Base-by-base conservation (phyloP, 768 basidiomycete species). In the Mycena vitilis region DNA sequence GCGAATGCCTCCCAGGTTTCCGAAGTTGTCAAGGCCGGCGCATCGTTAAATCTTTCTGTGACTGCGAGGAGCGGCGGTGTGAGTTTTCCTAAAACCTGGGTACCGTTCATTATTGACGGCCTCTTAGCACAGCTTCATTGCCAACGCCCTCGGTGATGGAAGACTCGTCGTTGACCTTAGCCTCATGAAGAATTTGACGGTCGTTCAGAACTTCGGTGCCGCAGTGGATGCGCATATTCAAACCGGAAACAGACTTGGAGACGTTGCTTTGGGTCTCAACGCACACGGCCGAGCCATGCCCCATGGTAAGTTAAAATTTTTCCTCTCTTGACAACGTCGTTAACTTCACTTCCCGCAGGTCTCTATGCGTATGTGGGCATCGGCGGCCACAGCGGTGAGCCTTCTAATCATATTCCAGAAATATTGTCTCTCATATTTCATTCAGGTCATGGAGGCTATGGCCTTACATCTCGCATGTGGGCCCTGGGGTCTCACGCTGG, bases 401-500 rank as follows among this genome's bases (percentile, higher is more conserved):
- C n/a, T n/a, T n/a, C n/a, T n/a, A n/a, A n/a, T n/a, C n/a, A n/a
- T n/a, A n/a, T n/a, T n/a, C n/a, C n/a, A n/a, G n/a, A n/a, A n/a
- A n/a, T n/a, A n/a, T n/a, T n/a, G n/a, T n/a, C n/a, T n/a, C 12
- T 53, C 6, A 53, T 16, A 3, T 25, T 47, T 18, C 16, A 23
- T 47, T 15, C 23, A 60, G 58, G 58, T 5, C 83, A 80, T 64
- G 85, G 86, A 12, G 87, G 84, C 16, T 87, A 79, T 69, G 87
- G 87, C 0, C 83, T 83, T 66, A 79, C 80, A 0, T 82, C 84
- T 1, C 75, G 86, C 8, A 76, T 80, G 69, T 87, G 84, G n/a
- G n/a, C n/a, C n/a, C n/a, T n/a, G n/a, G 81, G 88, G 88, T 6
- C 79, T 88, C 10, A 77, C 83, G 2, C 72, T 87, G 2, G 88